Percentiles rank a stretch among this genome's conserved stretches.
phyloP scores from a whole-genome alignment of 257 asterid genomes.

The Thymus quinquecostatus region DNA sequence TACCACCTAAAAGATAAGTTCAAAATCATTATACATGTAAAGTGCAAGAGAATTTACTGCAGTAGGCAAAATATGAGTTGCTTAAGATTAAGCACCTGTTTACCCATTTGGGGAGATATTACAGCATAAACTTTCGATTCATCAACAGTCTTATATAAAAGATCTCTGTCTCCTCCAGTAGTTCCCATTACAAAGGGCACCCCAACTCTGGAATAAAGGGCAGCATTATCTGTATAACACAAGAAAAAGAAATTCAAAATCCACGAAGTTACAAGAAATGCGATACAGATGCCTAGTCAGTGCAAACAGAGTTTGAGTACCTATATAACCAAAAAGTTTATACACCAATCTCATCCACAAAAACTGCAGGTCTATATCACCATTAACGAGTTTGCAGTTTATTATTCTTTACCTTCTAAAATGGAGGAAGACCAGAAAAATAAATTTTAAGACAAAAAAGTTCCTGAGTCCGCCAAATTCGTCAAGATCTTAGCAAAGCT shows the following conservation, averaged over 20 bases:
- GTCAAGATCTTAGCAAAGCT: neutral
- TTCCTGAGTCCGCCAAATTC: conserved; percentile 15
- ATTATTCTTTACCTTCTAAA: neutral
- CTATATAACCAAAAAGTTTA: conserved; percentile 12
- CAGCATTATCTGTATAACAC: conserved; percentile 70
- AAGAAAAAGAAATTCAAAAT: neutral
- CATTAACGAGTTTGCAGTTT: neutral
- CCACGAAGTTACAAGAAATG: neutral
- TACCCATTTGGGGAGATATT: conserved; percentile 99
- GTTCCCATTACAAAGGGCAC: conserved; percentile 99
- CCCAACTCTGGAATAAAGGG: conserved; percentile 82
- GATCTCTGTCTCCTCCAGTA: conserved; percentile 97
- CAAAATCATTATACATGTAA: conserved; percentile 9
- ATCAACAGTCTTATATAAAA: conserved; percentile 68
- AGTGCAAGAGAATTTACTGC: conserved; percentile 11
- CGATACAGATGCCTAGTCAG: neutral
- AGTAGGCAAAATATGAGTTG: conserved; percentile 12
- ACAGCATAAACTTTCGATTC: conserved; percentile 82
- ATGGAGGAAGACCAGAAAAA: neutral
- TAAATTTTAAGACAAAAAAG: neutral
- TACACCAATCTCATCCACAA: conserved; percentile 1
- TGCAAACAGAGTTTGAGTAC: neutral
- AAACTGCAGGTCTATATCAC: neutral
- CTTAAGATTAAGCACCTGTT: conserved; percentile 63
- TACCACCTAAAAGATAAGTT: conserved; percentile 63